phyloP scores from a whole-genome alignment of 129 eudicot species.

The Ambrosia artemisiifolia region DNA sequence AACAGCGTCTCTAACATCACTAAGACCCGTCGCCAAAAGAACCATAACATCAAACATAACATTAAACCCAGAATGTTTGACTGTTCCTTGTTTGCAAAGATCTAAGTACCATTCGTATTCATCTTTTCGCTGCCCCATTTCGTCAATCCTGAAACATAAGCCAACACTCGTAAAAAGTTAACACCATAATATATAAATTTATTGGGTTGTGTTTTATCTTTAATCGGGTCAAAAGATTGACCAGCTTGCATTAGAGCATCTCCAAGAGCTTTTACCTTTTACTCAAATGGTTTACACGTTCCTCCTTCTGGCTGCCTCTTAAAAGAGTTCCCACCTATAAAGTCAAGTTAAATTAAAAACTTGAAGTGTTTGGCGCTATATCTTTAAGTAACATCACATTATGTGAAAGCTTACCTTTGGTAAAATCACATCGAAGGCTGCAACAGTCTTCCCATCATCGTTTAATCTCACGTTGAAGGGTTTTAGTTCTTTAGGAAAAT shows the following conservation, averaged over 20 bases:
- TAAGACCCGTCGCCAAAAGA: slow-evolving; percentile 70
- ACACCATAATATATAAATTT: neutral
- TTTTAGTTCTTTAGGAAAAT: slow-evolving; percentile 64
- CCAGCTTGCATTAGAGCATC: neutral
- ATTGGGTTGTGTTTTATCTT: neutral
- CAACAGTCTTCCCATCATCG: slow-evolving; percentile 79
- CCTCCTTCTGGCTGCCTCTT: slow-evolving; percentile 92
- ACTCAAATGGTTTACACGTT: slow-evolving; percentile 49
- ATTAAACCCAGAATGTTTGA: slow-evolving; percentile 61
- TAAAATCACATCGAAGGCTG: slow-evolving; percentile 69
- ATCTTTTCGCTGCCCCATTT: slow-evolving; percentile 48
- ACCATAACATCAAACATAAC: slow-evolving; percentile 67
- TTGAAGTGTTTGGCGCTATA: neutral
- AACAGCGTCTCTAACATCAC: slow-evolving; percentile 61
- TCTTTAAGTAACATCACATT: neutral
- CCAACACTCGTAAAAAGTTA: neutral
- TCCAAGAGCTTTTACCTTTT: slow-evolving; percentile 42
- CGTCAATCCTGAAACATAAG: slow-evolving; percentile 54
- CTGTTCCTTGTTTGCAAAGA: slow-evolving; percentile 75
- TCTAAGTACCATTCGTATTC: slow-evolving; percentile 78
- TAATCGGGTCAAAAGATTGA: neutral
- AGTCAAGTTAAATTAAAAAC: neutral
- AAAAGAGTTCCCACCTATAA: slow-evolving; percentile 71
- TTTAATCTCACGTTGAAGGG: slow-evolving; percentile 69
- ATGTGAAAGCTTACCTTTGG: slow-evolving; percentile 54